Evolutionary conservation across 2,329 filamentous ascomycete species (phyloP).

Genomic region (Aspergillus vadensis): DNA sequence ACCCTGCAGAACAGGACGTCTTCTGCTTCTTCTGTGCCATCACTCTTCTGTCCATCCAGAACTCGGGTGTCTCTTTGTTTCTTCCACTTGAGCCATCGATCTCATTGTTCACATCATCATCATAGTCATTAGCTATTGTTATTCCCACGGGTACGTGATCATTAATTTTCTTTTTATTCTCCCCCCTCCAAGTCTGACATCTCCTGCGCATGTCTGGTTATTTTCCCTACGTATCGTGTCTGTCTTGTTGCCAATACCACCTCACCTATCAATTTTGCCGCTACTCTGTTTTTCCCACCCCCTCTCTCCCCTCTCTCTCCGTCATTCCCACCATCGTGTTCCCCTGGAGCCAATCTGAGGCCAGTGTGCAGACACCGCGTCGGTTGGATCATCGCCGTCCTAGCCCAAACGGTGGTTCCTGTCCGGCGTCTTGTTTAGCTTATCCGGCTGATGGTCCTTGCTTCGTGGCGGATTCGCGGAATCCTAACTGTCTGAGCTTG

Average conservation of each 20-base stretch:
- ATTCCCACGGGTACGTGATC: slow-evolving; percentile 2
- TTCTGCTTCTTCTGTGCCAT: neutral
- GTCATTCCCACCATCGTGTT: neutral
- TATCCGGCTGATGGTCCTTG: slow-evolving; percentile 26
- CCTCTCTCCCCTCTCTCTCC: slow-evolving; percentile 1
- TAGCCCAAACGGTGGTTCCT: slow-evolving; percentile 24
- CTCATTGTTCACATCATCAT: neutral
- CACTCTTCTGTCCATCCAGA: neutral
- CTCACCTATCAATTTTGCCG: neutral
- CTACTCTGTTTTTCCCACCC: neutral
- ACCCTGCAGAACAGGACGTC: slow-evolving; percentile 14
- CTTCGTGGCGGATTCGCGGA: slow-evolving; percentile 26
- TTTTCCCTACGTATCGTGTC: neutral
- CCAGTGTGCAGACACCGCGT: slow-evolving; percentile 10
- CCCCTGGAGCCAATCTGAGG: slow-evolving; percentile 14
- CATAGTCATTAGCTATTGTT: neutral
- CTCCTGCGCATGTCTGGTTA: neutral
- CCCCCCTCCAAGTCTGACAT: neutral
- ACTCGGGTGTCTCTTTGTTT: slow-evolving; percentile 1
- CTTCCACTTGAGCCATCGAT: neutral
- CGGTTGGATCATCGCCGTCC: slow-evolving; percentile 16
- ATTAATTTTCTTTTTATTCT: neutral
- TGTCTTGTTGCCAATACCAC: neutral
- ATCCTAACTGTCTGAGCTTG: slow-evolving; percentile 23
- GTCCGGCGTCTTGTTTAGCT: slow-evolving; percentile 22